Percentiles rank a stretch among this genome's conserved stretches.
Conservation (phyloP, 2,329 filamentous ascomycete genomes). For the Colletotrichum sp. region DNA sequence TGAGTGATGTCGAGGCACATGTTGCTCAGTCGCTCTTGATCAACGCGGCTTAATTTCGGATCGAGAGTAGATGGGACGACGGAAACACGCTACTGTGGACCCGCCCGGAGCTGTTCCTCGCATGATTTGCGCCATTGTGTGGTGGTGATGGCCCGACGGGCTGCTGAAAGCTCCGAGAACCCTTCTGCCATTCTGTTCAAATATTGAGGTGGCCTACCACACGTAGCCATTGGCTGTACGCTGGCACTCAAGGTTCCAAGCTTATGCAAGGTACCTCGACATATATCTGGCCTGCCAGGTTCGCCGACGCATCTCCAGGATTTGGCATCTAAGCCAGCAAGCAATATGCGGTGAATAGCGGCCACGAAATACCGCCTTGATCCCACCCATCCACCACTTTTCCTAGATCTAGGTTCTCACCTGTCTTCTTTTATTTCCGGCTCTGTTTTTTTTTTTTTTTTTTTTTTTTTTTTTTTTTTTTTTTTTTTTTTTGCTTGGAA, state of each 20-base stretch:
- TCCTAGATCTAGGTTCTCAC: background rate
- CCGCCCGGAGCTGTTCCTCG: background rate
- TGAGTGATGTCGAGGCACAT: background rate
- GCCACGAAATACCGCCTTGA: background rate
- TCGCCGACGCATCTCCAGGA: background rate
- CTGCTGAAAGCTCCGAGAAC: background rate
- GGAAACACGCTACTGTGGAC: background rate
- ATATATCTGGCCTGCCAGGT: background rate
- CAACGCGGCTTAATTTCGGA: background rate
- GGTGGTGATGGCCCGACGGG: background rate
- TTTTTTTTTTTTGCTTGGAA: background rate
- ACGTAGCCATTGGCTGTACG: background rate
- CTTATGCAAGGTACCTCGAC: background rate
- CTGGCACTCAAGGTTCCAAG: background rate
- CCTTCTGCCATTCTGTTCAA: background rate
- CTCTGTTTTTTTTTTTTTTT: background rate
- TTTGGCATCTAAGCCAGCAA: background rate
- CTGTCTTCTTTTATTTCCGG: background rate
- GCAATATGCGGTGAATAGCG: constrained; percentile 7
- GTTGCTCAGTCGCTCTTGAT: background rate
- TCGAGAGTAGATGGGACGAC: background rate
- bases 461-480: background rate
- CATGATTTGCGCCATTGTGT: background rate
- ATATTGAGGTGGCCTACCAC: background rate
- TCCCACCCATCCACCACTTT: background rate